A percentile compares a stretch with the other conserved stretches of the same genome.
Evolutionary conservation across 2,329 filamentous ascomycete genomes (phyloP).

Genomic region (Podosphaera xanthii): DNA sequence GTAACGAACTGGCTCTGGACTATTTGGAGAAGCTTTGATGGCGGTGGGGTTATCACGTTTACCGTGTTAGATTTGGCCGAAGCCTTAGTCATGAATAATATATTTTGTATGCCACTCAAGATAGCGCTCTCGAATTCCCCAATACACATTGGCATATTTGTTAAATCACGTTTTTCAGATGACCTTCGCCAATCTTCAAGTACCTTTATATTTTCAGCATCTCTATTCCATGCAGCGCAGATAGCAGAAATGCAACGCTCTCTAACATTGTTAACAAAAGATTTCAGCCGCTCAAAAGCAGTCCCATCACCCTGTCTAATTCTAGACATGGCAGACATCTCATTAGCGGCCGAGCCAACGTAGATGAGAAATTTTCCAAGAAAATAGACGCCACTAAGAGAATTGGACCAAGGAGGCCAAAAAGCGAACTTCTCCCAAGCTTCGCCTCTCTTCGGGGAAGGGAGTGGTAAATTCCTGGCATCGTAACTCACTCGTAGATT

Average conservation of each 20-base stretch:
- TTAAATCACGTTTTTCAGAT: constrained; percentile 62
- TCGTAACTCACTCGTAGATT: constrained; percentile 67
- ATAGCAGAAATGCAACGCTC: constrained; percentile 72
- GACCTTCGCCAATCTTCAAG: constrained; percentile 86
- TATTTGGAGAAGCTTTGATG: constrained; percentile 71
- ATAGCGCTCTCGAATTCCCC: constrained; percentile 65
- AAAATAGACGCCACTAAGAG: constrained; percentile 77
- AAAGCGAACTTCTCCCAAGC: constrained; percentile 87
- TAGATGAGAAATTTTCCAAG: constrained; percentile 60
- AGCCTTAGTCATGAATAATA: constrained; percentile 77
- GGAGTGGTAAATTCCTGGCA: constrained; percentile 49
- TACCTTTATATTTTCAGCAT: constrained; percentile 77
- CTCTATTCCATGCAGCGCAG: constrained; percentile 77
- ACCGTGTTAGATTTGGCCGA: constrained; percentile 48
- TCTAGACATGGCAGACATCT: constrained; percentile 56
- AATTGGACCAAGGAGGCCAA: constrained; percentile 86
- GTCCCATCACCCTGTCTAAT: constrained; percentile 31
- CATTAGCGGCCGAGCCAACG: constrained; percentile 67
- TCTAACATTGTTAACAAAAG: constrained; percentile 52
- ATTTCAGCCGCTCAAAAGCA: constrained; percentile 48
- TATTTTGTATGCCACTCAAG: constrained; percentile 75
- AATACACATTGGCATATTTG: constrained; percentile 74
- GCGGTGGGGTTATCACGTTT: constrained; percentile 66
- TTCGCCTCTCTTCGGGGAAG: constrained; percentile 58
- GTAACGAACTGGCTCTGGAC: constrained; percentile 82